These are phyloP conservation scores for Rhizopogon vesiculosus DNA, from an alignment of 768 basidiomycete species.

Conservation along the genomic window DNA sequence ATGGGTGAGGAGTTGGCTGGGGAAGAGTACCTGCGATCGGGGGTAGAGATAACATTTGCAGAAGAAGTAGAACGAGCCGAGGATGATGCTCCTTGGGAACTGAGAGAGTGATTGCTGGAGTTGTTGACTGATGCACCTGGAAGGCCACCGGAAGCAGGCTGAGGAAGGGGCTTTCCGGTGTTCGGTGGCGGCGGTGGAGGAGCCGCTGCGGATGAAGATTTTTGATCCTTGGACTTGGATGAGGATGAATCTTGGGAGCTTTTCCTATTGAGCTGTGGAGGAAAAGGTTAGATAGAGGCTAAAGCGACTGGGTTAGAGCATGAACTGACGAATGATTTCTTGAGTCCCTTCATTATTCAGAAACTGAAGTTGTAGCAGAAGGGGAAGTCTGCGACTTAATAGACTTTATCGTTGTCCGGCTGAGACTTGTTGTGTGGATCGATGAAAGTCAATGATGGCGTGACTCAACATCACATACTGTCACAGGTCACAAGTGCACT, in stretches of 20 bases:
- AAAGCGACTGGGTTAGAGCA: conserved; percentile 2
- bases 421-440: conserved; percentile 20
- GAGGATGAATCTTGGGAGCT: conserved; percentile 60
- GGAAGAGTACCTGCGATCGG: conserved; percentile 56
- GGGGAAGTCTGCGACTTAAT: conserved; percentile 8
- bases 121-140: conserved; percentile 30
- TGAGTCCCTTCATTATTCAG: conserved; percentile 70
- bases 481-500: conserved; percentile 13
- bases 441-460: conserved; percentile 28
- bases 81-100: conserved; percentile 32
- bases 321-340: conserved; percentile 69
- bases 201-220: conserved; percentile 36
- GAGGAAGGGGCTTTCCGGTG: conserved; percentile 61
- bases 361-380: conserved; percentile 8
- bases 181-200: conserved; percentile 63
- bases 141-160: conserved; percentile 36
- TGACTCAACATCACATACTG: conserved; percentile 30
- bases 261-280: conserved; percentile 58
- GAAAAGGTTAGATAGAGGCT: conserved; percentile 16
- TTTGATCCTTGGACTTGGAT: conserved; percentile 65
- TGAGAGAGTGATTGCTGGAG: conserved; percentile 35
- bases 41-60: conserved; percentile 31
- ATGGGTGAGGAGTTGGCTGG: conserved; percentile 43
- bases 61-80: conserved; percentile 42
- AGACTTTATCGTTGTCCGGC: not conserved